Base-by-base conservation (phyloP, 371 early-diverging fungal species). In the Encephalitozoon romaleae region DNA sequence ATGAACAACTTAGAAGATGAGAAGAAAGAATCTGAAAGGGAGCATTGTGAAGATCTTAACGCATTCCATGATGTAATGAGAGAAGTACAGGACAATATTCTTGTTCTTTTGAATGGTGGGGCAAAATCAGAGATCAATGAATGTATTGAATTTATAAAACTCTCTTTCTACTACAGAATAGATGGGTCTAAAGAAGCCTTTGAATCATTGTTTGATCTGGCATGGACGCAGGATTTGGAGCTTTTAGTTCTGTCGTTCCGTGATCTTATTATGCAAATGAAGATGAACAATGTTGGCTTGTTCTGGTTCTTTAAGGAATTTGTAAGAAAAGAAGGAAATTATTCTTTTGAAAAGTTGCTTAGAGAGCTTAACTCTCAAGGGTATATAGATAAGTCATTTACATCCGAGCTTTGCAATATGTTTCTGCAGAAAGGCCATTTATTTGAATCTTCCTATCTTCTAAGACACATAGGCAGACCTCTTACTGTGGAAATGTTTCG, bases 61-160 rank as follows among this genome's bases (percentile, higher is more conserved):
- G 72, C 74, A 65, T 77, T 73, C 41, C 30, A 70, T 59, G 64
- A 78, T 23, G 45, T 79, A 9, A 81, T 82, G 70, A 78, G 80
- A 59, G 42, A 67, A 12, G 80, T 78, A 12, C 74, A 81, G 21
- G 39, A 68, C 32, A 55, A 47, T 12, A 39, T 77, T 9, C 43
- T 55, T 23, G 45, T 11, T 3, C 41, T 77, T n/a, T 51, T 76
- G 23, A 52, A 65, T 49, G 47, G 63, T 39, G 59, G 64, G 6
- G 12, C 43, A 9, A 64, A 53, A 30, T 64, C 67, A 43, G 78
- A 78, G 34, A 52, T 30, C 26, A 12, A n/a, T n/a, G 75, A 79
- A 28, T 71, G 78, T 52, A 18, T 66, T 15, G 69, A 49, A 26
- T 81, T 78, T 63, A 70, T 81, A n/a, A 81, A 81, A 68, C 45